Conservation (phyloP, 768 basidiomycete species). For the Hysterangium stoloniferum region DNA sequence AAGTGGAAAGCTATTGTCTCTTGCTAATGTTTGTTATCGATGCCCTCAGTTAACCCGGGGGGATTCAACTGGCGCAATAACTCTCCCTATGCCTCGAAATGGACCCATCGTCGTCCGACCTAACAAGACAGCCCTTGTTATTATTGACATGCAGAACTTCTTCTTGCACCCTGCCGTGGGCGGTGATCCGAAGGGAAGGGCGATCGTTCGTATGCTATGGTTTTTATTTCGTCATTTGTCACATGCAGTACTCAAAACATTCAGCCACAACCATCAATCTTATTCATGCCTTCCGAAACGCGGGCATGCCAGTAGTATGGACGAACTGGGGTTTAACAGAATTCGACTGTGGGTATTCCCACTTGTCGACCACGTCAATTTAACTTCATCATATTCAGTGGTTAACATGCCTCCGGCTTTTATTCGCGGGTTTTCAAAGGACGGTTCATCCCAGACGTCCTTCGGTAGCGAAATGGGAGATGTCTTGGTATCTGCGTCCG, state of each 20-base stretch:
- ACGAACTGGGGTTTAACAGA: slow-evolving; percentile 1
- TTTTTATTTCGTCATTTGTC: neutral
- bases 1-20: no score
- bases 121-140: neutral
- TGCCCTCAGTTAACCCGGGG: no score
- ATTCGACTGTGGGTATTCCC: neutral
- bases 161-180: neutral
- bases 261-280: neutral
- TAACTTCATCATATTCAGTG: neutral
- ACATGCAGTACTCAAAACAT: neutral
- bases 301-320: neutral
- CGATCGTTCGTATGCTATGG: neutral
- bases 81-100: no score
- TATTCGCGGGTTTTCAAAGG: neutral
- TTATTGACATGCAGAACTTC: slow-evolving; percentile 6
- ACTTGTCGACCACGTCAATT: neutral
- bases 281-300: neutral
- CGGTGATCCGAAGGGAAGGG: slow-evolving; percentile 1
- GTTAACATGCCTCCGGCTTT: slow-evolving; percentile 6
- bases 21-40: no score
- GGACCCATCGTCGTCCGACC: slow-evolving; percentile 1
- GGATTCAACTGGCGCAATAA: no score
- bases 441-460: neutral
- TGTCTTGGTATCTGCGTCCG: neutral
- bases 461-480: slow-evolving; percentile 3